phyloP scores from a whole-genome alignment of 768 basidiomycete species.

The Panus rudis region DNA sequence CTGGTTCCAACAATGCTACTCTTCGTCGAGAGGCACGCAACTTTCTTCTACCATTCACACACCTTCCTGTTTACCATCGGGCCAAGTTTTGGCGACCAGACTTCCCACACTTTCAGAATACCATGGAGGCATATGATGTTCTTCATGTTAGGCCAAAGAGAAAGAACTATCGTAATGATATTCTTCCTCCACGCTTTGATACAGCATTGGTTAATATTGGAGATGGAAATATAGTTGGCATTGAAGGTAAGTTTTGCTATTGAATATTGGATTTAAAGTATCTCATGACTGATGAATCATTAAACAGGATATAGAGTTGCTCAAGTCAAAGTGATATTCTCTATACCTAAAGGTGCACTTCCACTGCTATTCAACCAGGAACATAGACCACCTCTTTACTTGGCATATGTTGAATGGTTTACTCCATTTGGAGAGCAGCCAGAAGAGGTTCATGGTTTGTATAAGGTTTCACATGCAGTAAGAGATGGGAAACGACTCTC shows the following conservation, averaged over 20 bases:
- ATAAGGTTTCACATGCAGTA: slow-evolving; percentile 12
- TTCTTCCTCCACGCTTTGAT: background rate
- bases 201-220: slow-evolving; percentile 2
- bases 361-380: slow-evolving; percentile 1
- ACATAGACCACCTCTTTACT: slow-evolving; percentile 7
- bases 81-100: background rate
- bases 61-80: background rate
- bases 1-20: background rate
- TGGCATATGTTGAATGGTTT: slow-evolving; percentile 28
- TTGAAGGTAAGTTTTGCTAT: slow-evolving; percentile 1
- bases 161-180: background rate
- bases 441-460: slow-evolving; percentile 19
- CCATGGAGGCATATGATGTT: background rate
- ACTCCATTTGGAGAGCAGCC: slow-evolving; percentile 15
- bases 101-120: background rate
- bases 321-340: slow-evolving; percentile 23
- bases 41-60: background rate
- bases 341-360: slow-evolving; percentile 8
- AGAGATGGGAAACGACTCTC: background rate
- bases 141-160: too few species aligned
- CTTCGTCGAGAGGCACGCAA: background rate
- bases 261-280: background rate
- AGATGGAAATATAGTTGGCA: background rate
- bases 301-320: slow-evolving; percentile 22
- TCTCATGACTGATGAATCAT: too few species aligned